Evolutionary conservation across 163 green algal genomes (phyloP), one percentile per base, ranked within the genome.

Genomic region (Scenedesmus sp.): DNA sequence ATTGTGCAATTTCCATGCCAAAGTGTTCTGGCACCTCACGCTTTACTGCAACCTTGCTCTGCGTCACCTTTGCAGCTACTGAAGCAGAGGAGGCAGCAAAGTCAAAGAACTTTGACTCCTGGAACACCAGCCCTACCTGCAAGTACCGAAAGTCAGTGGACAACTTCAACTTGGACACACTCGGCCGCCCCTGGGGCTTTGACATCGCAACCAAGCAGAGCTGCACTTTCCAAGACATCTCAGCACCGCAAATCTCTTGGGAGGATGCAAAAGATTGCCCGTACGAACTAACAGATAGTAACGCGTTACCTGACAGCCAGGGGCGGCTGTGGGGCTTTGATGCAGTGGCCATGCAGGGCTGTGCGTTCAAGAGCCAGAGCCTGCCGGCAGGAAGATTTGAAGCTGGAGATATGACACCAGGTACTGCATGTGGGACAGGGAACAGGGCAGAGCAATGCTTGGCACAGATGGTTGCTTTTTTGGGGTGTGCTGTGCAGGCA

Each of bases 281-380:
- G 13, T 88, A 88, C 83, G 37, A 59, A 16, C 56, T 88, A 3
- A 88, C 83, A 24, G 42, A 15, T 24, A 56, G 12, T 33, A 88
- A 88, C 46, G 49, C 49, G 12, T 2, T 88, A 10, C 49, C 49
- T 15, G 83, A 88, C 40, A 88, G 56, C 9, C 20, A 26, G 26
- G 83, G 83, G 15, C 56, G 83, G 33, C 12, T 88, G 53, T 88
- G 83, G 83, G 83, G 83, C 7, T 88, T 51, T 56, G 83, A 88
- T 53, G 15, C 2, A 3, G 83, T 30, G 3, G 56, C 83, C 46
- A 43, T 26, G 4, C 9, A 40, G 43, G 61, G 53, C 83, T 88
- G 83, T 33, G 83, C 59, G 35, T 88, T 88, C 37, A 88, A 79
- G 37, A 35, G 18, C 6, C 83, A 88, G 51, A 88, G 33, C 15